These are phyloP conservation scores for Sutorius australiensis DNA, from an alignment of 768 basidiomycete genomes.

Conservation along the genomic window DNA sequence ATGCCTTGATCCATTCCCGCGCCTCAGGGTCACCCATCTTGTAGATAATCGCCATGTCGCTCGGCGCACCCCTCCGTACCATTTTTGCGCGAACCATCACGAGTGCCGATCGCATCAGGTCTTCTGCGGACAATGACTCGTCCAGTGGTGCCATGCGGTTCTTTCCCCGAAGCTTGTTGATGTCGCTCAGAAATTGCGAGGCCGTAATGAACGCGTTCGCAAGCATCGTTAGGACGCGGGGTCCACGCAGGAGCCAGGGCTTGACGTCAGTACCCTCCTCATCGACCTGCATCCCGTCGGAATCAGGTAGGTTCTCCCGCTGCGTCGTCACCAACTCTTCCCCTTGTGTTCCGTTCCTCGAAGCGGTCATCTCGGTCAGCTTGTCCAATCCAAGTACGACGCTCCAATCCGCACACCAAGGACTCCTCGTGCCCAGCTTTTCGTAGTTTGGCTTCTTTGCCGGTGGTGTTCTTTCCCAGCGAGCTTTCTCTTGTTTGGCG, in stretches of 20 bases:
- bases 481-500: slow-evolving; percentile 50
- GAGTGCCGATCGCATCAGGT: slow-evolving; percentile 57
- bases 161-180: slow-evolving; percentile 60
- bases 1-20: slow-evolving; percentile 42
- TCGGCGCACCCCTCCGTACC: slow-evolving; percentile 65
- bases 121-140: slow-evolving; percentile 32
- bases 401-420: slow-evolving; percentile 78
- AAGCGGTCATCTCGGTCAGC: slow-evolving; percentile 6
- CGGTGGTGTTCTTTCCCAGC: slow-evolving; percentile 80
- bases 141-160: slow-evolving; percentile 44
- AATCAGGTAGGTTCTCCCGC: slow-evolving; percentile 36
- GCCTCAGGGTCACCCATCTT: slow-evolving; percentile 52
- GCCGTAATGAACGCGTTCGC: slow-evolving; percentile 40
- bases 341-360: slow-evolving; percentile 3
- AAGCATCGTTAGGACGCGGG: slow-evolving; percentile 45
- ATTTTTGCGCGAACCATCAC: slow-evolving; percentile 63
- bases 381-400: slow-evolving; percentile 53
- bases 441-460: slow-evolving; percentile 79
- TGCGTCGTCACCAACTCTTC: slow-evolving; percentile 56
- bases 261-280: slow-evolving; percentile 12
- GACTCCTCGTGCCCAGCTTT: slow-evolving; percentile 60
- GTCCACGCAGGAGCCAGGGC: slow-evolving; percentile 73
- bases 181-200: slow-evolving; percentile 44
- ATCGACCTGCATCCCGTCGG: slow-evolving; percentile 11
- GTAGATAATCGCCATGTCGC: slow-evolving; percentile 74